Evolutionary conservation across 371 early-diverging fungal species (phyloP).

Genomic region (Mortierella sp.): DNA sequence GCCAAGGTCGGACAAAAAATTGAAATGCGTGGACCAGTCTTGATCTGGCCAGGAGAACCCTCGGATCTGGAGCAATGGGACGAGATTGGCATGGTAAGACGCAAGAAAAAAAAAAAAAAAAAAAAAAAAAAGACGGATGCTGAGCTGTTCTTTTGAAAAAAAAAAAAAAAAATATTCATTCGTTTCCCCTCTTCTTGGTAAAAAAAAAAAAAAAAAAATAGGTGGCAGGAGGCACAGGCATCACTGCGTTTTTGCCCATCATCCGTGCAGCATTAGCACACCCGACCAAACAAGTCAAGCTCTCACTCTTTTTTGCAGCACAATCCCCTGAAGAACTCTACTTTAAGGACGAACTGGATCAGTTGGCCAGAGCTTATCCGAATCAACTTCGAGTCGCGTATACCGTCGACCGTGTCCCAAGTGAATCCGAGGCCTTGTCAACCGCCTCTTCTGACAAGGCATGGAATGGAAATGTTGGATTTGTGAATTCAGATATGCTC

Average conservation of each 20-base stretch:
- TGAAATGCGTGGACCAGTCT: constrained; percentile 49
- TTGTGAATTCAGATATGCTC: constrained; percentile 29
- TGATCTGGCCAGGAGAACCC: constrained; percentile 41
- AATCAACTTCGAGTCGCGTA: constrained; percentile 35
- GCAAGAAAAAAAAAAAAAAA: neutral
- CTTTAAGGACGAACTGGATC: constrained; percentile 50
- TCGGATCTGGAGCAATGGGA: constrained; percentile 45
- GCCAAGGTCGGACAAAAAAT: constrained; percentile 37
- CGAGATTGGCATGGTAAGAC: constrained; percentile 51
- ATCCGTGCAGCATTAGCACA: constrained; percentile 41
- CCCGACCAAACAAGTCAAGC: constrained; percentile 31
- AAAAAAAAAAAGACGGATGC: neutral
- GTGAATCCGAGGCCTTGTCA: neutral
- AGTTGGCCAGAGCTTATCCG: constrained; percentile 26
- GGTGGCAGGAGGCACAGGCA: constrained; percentile 53
- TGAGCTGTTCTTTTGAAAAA: too few species aligned
- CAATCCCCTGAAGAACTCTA: constrained; percentile 43
- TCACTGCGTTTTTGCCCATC: constrained; percentile 46
- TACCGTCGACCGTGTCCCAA: constrained; percentile 26
- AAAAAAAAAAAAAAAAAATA: neutral
- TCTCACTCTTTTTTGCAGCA: constrained; percentile 46
- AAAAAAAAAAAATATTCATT: neutral
- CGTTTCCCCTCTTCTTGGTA: neutral
- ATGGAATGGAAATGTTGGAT: constrained; percentile 43
- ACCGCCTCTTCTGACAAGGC: neutral